Percentiles rank a stretch among this genome's conserved stretches.
These are phyloP conservation scores for Mollisiaceae sp. DNA, from an alignment of 2,329 filamentous ascomycete species.

Conservation along the genomic window DNA sequence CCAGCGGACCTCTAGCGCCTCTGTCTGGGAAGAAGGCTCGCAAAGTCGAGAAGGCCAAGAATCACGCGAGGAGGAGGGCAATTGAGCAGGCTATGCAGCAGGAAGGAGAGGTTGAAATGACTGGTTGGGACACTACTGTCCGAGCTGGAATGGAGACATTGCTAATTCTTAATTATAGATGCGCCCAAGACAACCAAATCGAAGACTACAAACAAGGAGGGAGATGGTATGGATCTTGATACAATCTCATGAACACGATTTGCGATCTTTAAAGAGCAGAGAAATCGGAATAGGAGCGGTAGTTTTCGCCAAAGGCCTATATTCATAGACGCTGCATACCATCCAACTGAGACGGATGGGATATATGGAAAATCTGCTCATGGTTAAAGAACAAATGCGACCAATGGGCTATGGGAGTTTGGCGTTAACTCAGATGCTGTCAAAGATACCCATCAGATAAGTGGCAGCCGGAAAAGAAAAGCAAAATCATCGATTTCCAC, in stretches of 20 bases:
- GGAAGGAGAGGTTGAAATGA: conserved; percentile 43
- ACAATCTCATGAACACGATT: conserved; percentile 22
- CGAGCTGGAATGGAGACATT: background rate
- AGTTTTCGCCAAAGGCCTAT: too few relatives aligned
- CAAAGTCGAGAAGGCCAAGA: conserved; percentile 42
- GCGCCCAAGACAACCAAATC: conserved; percentile 37
- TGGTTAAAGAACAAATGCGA: background rate
- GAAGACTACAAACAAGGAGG: conserved; percentile 19
- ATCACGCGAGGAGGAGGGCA: conserved; percentile 40
- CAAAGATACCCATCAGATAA: background rate
- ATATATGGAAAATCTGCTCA: background rate
- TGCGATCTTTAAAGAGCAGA: background rate
- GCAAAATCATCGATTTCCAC: too few relatives aligned
- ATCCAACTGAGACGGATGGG: background rate
- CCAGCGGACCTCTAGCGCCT: conserved; percentile 41
- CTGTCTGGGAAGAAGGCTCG: conserved; percentile 43
- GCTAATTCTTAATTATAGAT: conserved; percentile 30
- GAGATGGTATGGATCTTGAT: conserved; percentile 36
- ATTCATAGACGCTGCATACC: background rate
- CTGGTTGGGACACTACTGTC: conserved; percentile 32
- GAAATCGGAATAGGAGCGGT: background rate
- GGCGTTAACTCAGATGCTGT: background rate
- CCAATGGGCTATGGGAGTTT: background rate
- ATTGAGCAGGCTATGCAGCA: conserved; percentile 41
- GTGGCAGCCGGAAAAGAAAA: too few relatives aligned